Conservation (phyloP, 2,329 filamentous ascomycete species). For the Ambrosiella cleistominuta region DNA sequence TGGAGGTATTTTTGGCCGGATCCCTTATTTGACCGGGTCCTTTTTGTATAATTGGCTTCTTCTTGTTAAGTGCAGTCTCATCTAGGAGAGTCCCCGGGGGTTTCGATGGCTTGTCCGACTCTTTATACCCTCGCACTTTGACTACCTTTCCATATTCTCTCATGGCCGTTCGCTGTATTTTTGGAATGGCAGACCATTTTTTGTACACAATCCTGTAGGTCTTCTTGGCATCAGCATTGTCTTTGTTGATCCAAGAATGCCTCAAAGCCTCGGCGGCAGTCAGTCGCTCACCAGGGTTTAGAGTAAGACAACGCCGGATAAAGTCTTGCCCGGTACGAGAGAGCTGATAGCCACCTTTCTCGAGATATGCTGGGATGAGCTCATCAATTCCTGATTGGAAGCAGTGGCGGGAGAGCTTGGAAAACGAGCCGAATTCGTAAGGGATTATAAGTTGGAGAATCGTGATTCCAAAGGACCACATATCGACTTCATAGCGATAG, state of each 20-base stretch:
- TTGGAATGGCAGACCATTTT: constrained; percentile 5
- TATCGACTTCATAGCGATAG: constrained; percentile 27
- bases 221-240: not conserved
- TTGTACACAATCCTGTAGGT: not conserved
- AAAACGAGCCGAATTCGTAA: not conserved
- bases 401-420: not conserved
- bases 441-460: constrained; percentile 20
- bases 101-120: too few relatives aligned
- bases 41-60: too few relatives aligned
- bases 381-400: not conserved
- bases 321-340: constrained; percentile 7
- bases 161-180: not conserved
- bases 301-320: constrained; percentile 5
- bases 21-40: too few relatives aligned
- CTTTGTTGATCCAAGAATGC: constrained; percentile 8
- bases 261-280: constrained; percentile 3
- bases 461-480: constrained; percentile 36
- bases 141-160: not conserved
- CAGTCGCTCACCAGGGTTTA: constrained; percentile 5
- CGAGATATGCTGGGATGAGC: not conserved
- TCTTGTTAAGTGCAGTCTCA: too few relatives aligned
- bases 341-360: not conserved
- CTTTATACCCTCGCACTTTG: not conserved
- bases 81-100: too few relatives aligned
- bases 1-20: too few relatives aligned